These are phyloP conservation scores for Lepidium africanum DNA, from an alignment of 345 rosid species.

Conservation along the genomic window DNA sequence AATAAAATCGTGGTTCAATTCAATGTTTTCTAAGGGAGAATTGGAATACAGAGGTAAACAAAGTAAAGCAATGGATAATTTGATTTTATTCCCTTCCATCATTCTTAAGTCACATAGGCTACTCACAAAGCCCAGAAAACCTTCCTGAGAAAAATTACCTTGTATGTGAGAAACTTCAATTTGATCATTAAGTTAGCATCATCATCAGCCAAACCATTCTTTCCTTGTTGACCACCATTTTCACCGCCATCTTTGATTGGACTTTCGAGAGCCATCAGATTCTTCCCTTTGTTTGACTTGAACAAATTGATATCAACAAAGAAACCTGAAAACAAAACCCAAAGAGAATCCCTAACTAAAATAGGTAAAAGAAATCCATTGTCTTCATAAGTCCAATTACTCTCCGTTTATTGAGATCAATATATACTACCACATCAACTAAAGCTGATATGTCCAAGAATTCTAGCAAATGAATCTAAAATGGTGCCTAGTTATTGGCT, in stretches of 20 bases:
- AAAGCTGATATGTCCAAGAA: neutral
- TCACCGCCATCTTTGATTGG: constrained; percentile 35
- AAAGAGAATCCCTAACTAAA: constrained; percentile 16
- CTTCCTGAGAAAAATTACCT: constrained; percentile 39
- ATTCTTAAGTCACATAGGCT: too few relatives aligned
- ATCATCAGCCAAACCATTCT: constrained; percentile 64
- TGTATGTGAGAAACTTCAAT: constrained; percentile 86
- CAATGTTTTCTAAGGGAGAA: too few relatives aligned
- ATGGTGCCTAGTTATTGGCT: neutral
- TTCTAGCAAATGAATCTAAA: neutral
- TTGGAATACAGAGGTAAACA: too few relatives aligned
- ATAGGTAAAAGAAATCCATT: neutral
- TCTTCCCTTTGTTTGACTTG: constrained; percentile 65
- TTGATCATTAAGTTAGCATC: constrained; percentile 94
- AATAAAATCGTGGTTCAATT: neutral
- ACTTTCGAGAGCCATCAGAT: constrained; percentile 38
- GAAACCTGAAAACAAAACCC: constrained; percentile 49
- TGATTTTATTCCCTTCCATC: too few relatives aligned
- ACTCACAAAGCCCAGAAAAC: neutral
- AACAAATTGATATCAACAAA: constrained; percentile 82
- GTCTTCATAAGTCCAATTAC: neutral
- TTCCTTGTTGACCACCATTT: constrained; percentile 26
- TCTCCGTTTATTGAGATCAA: neutral
- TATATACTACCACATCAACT: constrained; percentile 1
- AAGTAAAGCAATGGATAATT: too few relatives aligned